Base-by-base conservation (phyloP, 148 eudicot species). In the Cornus suecica region DNA sequence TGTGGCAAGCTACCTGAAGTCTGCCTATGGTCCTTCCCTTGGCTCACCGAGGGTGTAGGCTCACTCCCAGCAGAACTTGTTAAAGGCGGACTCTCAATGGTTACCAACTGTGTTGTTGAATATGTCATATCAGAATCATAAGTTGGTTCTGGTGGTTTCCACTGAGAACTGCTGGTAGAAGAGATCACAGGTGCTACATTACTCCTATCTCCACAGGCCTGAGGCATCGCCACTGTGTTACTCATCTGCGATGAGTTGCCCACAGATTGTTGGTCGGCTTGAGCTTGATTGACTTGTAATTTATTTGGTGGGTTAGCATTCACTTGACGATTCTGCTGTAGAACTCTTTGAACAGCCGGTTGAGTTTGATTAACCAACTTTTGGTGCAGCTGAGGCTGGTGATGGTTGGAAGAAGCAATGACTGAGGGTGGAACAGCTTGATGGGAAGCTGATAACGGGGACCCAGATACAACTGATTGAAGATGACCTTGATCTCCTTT, bases 301-400 rank as follows among this genome's bases (percentile, higher is more conserved):
- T 88, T 87, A 75, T 52, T 77, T 29, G 83, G 41, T 11, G 67
- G 76, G 71, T 86, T 90, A 77, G 90, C 79, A 69, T 76, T 83
- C 72, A 78, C 73, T 60, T 76, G 86, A 60, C 79, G 78, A 72
- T 85, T 88, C 76, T 81, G 88, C 51, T 90, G 86, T 74, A 66
- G 68, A 66, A 83, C 68, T 77, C 83, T 83, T 74, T 87, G 89
- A 80, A 70, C 75, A 76, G 78, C 26, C 64, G 82, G 73, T 61
- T 80, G 91, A 82, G 77, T 77, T 80, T 79, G 90, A 78, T 77
- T 85, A 37, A 67, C 77, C 56, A 73, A 42, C 84, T 94, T 91
- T 34, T 75, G 77, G 41, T 80, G 73, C 52, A 84, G 82, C 52
- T 79, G 83, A 31, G 71, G 77, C 76, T 82, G 89, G 66, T 85